These are phyloP conservation scores for Penicillium hesseltinei DNA, from an alignment of 2,329 filamentous ascomycete species.

Conservation along the genomic window DNA sequence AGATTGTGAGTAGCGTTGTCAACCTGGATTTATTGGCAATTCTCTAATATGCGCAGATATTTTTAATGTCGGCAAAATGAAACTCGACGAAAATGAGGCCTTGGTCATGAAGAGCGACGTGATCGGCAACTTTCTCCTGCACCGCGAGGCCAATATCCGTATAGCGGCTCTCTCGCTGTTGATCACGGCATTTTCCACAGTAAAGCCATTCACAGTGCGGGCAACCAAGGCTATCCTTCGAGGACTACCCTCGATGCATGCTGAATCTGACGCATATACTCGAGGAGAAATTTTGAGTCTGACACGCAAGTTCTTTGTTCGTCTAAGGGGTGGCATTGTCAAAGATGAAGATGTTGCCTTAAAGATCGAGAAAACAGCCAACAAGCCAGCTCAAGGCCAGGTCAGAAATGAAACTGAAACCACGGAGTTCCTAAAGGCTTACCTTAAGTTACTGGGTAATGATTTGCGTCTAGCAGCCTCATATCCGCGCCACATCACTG, in stretches of 20 bases:
- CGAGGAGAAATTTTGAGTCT: constrained; percentile 76
- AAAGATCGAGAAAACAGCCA: constrained; percentile 9
- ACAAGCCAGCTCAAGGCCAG: constrained; percentile 26
- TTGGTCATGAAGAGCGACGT: constrained; percentile 37
- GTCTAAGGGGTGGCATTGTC: constrained; percentile 65
- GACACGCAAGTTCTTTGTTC: constrained; percentile 72
- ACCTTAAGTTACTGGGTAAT: constrained; percentile 65
- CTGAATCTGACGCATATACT: constrained; percentile 82
- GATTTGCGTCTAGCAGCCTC: constrained; percentile 80
- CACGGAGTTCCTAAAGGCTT: constrained; percentile 67
- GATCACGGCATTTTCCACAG: constrained; percentile 71
- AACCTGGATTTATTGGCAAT: constrained; percentile 9
- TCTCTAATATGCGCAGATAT: constrained; percentile 27
- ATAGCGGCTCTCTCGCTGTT: constrained; percentile 80
- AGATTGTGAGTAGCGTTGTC: constrained; percentile 49
- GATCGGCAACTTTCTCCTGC: constrained; percentile 40
- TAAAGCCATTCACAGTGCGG: constrained; percentile 65
- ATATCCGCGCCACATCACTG: constrained; percentile 84
- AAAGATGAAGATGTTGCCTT: constrained; percentile 30
- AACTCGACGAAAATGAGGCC: constrained; percentile 13
- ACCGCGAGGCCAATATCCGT: constrained; percentile 63
- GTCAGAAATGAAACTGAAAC: constrained; percentile 53
- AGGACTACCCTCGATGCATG: constrained; percentile 69
- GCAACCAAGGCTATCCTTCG: constrained; percentile 63
- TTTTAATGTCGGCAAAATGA: constrained; percentile 21